phyloP scores from a whole-genome alignment of 192 early-diverging fungal species.

The Coemansia sp. region DNA sequence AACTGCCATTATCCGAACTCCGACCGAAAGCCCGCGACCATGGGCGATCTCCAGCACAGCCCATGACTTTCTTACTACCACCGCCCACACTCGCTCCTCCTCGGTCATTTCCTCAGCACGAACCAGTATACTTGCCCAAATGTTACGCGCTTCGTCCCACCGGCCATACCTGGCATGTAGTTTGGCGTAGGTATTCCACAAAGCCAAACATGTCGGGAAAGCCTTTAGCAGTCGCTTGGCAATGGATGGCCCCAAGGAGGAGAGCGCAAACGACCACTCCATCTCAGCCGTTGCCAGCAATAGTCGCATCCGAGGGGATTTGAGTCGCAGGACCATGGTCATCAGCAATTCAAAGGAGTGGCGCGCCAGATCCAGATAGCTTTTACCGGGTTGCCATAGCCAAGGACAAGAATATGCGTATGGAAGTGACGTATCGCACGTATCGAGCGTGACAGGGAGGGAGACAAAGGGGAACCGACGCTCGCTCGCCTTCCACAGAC shows the following conservation, averaged over 20 bases:
- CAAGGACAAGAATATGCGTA: slow-evolving; percentile 25
- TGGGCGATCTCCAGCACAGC: slow-evolving; percentile 20
- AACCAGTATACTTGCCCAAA: slow-evolving; percentile 22
- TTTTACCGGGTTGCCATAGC: neutral
- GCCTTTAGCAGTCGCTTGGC: slow-evolving; percentile 7
- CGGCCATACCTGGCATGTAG: slow-evolving; percentile 21
- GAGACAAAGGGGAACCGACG: slow-evolving; percentile 23
- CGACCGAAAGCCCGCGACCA: slow-evolving; percentile 19
- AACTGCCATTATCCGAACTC: slow-evolving; percentile 8
- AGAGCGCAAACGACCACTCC: slow-evolving; percentile 27
- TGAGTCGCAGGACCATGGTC: neutral
- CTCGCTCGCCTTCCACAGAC: neutral
- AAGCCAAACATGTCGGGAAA: slow-evolving; percentile 13
- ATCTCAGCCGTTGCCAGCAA: slow-evolving; percentile 12
- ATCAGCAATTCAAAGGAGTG: slow-evolving; percentile 6
- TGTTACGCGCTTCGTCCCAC: slow-evolving; percentile 30
- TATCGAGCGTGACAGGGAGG: slow-evolving; percentile 25
- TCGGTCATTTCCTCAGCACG: neutral
- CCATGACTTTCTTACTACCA: slow-evolving; percentile 38
- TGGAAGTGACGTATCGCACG: slow-evolving; percentile 21
- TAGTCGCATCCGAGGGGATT: neutral
- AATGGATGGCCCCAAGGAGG: neutral
- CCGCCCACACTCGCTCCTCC: slow-evolving; percentile 11
- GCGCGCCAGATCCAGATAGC: slow-evolving; percentile 1
- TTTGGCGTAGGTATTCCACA: slow-evolving; percentile 42